Evolutionary conservation across 1,284 basidiomycete genomes (phyloP), one percentile per base, ranked within the genome.

Genomic region (Marasmius sp.): DNA sequence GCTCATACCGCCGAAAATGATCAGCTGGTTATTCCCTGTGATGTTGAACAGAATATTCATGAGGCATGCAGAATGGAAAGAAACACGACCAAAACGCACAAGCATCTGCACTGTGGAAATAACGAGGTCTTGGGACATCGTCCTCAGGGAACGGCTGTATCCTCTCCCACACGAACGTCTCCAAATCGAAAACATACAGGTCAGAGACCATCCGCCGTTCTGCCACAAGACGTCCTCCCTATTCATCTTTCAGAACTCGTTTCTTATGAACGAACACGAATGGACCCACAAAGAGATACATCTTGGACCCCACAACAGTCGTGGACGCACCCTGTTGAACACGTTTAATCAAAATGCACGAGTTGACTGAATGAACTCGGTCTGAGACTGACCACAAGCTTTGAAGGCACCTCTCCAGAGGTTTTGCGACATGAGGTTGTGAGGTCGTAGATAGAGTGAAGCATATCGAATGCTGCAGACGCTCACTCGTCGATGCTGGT

Each of bases 1-100:
- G 65, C 91, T 91, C 93, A 97, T 97, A 18, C 95, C 95, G 27
- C 95, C 95, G 71, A 97, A 97, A 59, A 96, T 82, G 61, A 97
- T 88, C 57, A 98, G 81, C 70, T 93, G 88, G 73, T 92, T 88
- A 70, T 91, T 87, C 93, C 92, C 92, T 94, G 68, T 61, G 10
- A 61, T 67, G 57, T 73, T 57, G 66, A 27, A 27, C 27, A 27
- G 27, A 27, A 27, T 27, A 27, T 27, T 27, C 27, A 58, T 8
- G 39, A 56, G 37, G 67, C 50, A 60, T 57, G 58, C 16, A 53
- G 14, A 6, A n/a, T n/a, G 36, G 57, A 39, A 48, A 41, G 16
- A 41, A 56, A 9, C 14, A 39, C 38, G 50, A 20, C 53, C 47
- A 48, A 57, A 34, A 84, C 86, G 73, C 75, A 91, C 93, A 97